Evolutionary conservation across 148 eudicot genomes (phyloP).

Genomic region (Nyssa sinensis): DNA sequence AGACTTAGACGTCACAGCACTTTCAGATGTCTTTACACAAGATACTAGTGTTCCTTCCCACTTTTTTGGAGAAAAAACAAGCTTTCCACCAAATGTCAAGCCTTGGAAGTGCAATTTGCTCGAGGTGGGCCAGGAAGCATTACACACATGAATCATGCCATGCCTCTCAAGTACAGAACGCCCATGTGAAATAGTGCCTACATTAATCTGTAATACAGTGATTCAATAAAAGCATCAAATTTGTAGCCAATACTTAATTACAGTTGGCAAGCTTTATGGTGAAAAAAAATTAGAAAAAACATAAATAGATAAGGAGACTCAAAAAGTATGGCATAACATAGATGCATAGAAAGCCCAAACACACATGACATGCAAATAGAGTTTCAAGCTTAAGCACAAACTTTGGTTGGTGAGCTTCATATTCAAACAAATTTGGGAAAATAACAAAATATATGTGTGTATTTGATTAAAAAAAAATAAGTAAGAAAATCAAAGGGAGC

Average conservation of each 20-base stretch:
- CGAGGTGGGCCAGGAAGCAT: conserved; percentile 24
- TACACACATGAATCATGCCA: conserved; percentile 26
- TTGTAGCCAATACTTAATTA: neutral
- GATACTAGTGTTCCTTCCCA: conserved; percentile 35
- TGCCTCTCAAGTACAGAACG: conserved; percentile 43
- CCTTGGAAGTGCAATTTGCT: conserved; percentile 34
- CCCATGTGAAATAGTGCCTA: conserved; percentile 41
- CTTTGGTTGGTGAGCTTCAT: neutral
- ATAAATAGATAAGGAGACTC: neutral
- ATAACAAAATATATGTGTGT: no score
- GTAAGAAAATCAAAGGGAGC: no score
- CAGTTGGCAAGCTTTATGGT: neutral
- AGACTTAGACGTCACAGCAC: conserved; percentile 39
- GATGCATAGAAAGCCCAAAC: neutral
- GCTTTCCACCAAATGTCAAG: conserved; percentile 31
- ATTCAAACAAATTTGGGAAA: no score
- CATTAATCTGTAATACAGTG: conserved; percentile 26
- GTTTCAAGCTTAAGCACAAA: neutral
- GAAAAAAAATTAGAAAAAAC: neutral
- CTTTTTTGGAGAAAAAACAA: conserved; percentile 38
- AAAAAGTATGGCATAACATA: neutral
- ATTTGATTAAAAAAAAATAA: no score
- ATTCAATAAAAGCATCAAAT: conserved; percentile 9
- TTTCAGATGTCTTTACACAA: conserved; percentile 56
- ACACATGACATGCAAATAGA: neutral